Base-by-base conservation (phyloP, 75 land plant species). In the Pseudotsuga menziesii region DNA sequence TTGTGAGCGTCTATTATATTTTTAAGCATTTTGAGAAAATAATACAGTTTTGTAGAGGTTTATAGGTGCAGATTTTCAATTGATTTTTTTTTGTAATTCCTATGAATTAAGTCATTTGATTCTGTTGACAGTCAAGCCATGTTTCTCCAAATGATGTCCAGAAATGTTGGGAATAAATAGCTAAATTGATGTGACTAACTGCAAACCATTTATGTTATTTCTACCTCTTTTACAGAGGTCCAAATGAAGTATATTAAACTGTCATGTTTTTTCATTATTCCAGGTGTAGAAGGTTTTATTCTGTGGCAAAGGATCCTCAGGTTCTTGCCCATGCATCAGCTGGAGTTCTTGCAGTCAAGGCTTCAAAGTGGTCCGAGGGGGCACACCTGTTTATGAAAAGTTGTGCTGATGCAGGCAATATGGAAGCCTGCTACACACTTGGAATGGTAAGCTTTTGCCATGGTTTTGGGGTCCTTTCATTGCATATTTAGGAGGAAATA, bases 381-480 rank as follows among this genome's bases (percentile, higher is more conserved):
- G 84, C 90, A 63, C 88, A 82, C 61, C 79, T 80, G 12, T 91
- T 88, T 75, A 61, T 91, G 39, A 88, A 84, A 61, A 83, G 26
- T 4, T 88, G 93, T 67, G 86, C 83, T 39, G 88, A 88, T 67
- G 76, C 88, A 75, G 93, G 93, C 16, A 88, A 86, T 48, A 66
- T 74, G 52, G 90, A 91, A 20, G 93, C 93, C 66, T 86, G 86
- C 48, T 91, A 86, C 77, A 84, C 76, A 52, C 88, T 89, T 1
- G 88, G 86, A 70, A 82, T 86, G 88, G 84, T 88, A 22, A 32
- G 29, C 9, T 48, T 48, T 48, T 48, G 54, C 12, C 54, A 48
- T 11, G 9, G 11, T 48, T 57, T 54, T 32, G 36, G n/a, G 58
- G 12, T 54, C 3, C 32, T 58, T 58, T 56, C 17, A 17, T 75